Conservation (phyloP, 768 basidiomycete species). For the Infundibulicybe gibba region DNA sequence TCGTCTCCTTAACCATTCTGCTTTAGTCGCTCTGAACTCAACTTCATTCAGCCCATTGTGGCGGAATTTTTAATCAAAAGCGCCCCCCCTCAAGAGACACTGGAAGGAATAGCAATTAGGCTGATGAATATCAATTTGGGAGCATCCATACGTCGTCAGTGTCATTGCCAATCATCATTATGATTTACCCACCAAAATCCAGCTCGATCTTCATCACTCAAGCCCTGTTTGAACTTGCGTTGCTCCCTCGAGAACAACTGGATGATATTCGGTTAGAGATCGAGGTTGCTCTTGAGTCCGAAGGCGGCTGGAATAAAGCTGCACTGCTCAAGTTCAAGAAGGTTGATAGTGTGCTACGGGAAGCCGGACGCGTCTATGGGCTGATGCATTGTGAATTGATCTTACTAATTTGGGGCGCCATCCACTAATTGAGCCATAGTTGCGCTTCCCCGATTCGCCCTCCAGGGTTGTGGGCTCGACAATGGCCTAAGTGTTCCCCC, state of each 20-base stretch:
- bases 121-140: conserved; percentile 36
- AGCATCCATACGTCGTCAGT: conserved; percentile 35
- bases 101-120: conserved; percentile 28
- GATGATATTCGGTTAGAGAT: conserved; percentile 29
- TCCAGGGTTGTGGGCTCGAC: conserved; percentile 22
- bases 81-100: conserved; percentile 24
- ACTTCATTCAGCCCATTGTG: conserved; percentile 9
- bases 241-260: conserved; percentile 21
- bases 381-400: conserved; percentile 25
- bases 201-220: conserved; percentile 34
- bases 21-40: background rate
- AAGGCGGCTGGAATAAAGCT: conserved; percentile 32
- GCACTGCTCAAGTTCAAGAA: conserved; percentile 28
- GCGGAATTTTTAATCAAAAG: conserved; percentile 24
- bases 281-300: conserved; percentile 24
- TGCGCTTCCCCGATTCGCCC: conserved; percentile 23
- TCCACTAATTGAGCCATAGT: conserved; percentile 12
- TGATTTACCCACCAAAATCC: background rate
- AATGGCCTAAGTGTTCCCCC: conserved; percentile 27
- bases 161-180: background rate
- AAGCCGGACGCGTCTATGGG: conserved; percentile 29
- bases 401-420: background rate
- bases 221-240: conserved; percentile 28
- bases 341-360: conserved; percentile 31
- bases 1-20: background rate